Evolutionary conservation across 371 early-diverging fungal species (phyloP).

Genomic region (Mucor piriformis): DNA sequence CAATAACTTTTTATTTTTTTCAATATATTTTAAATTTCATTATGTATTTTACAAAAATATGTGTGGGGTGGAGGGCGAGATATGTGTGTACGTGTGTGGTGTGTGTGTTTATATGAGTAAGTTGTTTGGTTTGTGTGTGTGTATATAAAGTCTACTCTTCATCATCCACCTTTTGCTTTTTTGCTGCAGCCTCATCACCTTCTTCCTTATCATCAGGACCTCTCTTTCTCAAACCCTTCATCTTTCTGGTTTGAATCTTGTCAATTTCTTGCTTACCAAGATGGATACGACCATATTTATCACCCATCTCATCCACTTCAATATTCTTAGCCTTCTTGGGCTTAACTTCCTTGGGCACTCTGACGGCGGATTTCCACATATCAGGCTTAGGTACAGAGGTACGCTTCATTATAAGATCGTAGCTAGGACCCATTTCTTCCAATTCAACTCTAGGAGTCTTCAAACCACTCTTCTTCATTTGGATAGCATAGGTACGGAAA

Average conservation of each 20-base stretch:
- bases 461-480: slow-evolving; percentile 84
- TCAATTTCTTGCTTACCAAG: slow-evolving; percentile 88
- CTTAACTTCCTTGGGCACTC: slow-evolving; percentile 87
- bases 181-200: slow-evolving; percentile 26
- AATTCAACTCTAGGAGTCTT: slow-evolving; percentile 90
- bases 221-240: slow-evolving; percentile 87
- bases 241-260: slow-evolving; percentile 96
- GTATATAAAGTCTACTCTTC: slow-evolving; percentile 9
- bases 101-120: neutral
- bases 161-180: slow-evolving; percentile 51
- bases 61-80: neutral
- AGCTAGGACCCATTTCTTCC: slow-evolving; percentile 91
- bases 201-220: slow-evolving; percentile 56
- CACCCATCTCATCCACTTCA: slow-evolving; percentile 84
- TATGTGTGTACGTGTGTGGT: neutral
- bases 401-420: slow-evolving; percentile 84
- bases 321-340: slow-evolving; percentile 94
- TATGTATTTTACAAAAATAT: slow-evolving; percentile 12
- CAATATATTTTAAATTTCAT: neutral
- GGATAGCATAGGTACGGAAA: slow-evolving; percentile 80
- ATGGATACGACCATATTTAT: slow-evolving; percentile 91
- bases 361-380: slow-evolving; percentile 79
- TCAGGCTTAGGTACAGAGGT: slow-evolving; percentile 75
- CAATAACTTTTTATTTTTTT: neutral
- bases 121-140: neutral